Conservation (phyloP, 1,284 basidiomycete species). For the Takashimella koratensis region DNA sequence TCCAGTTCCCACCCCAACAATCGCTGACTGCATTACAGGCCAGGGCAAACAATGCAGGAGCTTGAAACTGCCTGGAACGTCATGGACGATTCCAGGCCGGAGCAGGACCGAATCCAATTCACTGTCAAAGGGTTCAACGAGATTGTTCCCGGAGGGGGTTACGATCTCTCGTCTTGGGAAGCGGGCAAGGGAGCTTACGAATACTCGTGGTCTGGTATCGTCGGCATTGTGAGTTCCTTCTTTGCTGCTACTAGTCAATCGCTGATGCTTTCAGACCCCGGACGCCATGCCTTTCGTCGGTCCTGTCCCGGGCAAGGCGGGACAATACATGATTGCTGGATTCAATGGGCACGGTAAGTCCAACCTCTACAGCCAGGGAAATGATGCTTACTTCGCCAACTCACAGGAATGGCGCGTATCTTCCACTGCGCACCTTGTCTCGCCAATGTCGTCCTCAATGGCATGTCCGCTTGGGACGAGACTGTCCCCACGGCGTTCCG, state of each 20-base stretch:
- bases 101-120: not conserved
- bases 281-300: constrained; percentile 31
- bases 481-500: constrained; percentile 22
- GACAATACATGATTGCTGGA: constrained; percentile 30
- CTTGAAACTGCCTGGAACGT: not conserved
- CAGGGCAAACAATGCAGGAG: constrained; percentile 5
- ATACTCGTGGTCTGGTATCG: constrained; percentile 31
- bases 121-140: not conserved
- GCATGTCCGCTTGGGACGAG: constrained; percentile 16
- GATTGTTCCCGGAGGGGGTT: not conserved
- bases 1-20: constrained; percentile 11
- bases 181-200: constrained; percentile 1
- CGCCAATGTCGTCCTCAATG: constrained; percentile 25
- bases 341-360: constrained; percentile 31
- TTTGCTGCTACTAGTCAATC: not conserved
- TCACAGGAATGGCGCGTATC: constrained; percentile 24
- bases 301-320: constrained; percentile 26
- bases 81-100: constrained; percentile 11
- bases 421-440: constrained; percentile 30
- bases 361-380: no score
- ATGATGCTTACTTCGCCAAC: no score
- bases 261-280: constrained; percentile 21
- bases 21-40: no score
- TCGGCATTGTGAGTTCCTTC: constrained; percentile 14
- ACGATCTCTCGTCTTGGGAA: not conserved